A percentile compares a stretch with the other conserved stretches of the same genome.
phyloP scores from a whole-genome alignment of 768 basidiomycete genomes.

The Termitomyces sp. region DNA sequence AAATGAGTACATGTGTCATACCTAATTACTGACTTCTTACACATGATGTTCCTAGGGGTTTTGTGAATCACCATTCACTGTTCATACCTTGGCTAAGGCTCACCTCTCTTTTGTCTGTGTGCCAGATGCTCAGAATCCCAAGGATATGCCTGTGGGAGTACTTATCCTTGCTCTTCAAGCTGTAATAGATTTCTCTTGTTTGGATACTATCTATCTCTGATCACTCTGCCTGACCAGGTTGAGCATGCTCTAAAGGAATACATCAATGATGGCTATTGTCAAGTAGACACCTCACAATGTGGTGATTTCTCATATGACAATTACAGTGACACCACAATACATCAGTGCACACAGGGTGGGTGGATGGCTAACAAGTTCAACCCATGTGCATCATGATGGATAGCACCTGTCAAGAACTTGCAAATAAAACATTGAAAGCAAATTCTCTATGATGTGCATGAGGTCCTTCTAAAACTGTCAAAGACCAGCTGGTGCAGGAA shows the following conservation, averaged over 20 bases:
- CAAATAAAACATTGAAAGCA: not conserved
- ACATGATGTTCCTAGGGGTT: too few species aligned
- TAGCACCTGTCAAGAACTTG: not conserved
- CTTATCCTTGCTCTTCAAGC: not conserved
- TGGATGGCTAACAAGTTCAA: not conserved
- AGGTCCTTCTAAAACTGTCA: too few species aligned
- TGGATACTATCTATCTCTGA: too few species aligned
- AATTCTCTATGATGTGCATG: not conserved
- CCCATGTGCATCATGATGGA: not conserved
- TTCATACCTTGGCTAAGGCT: too few species aligned
- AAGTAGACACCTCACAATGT: not conserved
- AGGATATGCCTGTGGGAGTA: not conserved
- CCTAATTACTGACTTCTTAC: too few species aligned
- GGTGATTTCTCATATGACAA: not conserved
- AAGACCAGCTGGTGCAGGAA: too few species aligned
- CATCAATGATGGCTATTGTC: not conserved
- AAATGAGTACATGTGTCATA: not conserved
- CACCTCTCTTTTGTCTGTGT: constrained; percentile 11
- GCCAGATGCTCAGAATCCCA: not conserved
- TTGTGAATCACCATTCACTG: too few species aligned
- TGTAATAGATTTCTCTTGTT: not conserved
- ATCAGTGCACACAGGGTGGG: not conserved
- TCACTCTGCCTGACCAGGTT: not conserved
- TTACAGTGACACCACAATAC: constrained; percentile 3
- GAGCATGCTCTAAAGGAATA: constrained; percentile 6